Evolutionary conservation across 139 green algal genomes (phyloP), one percentile per base, ranked within the genome.

Genomic region (Nannochloris sp.): DNA sequence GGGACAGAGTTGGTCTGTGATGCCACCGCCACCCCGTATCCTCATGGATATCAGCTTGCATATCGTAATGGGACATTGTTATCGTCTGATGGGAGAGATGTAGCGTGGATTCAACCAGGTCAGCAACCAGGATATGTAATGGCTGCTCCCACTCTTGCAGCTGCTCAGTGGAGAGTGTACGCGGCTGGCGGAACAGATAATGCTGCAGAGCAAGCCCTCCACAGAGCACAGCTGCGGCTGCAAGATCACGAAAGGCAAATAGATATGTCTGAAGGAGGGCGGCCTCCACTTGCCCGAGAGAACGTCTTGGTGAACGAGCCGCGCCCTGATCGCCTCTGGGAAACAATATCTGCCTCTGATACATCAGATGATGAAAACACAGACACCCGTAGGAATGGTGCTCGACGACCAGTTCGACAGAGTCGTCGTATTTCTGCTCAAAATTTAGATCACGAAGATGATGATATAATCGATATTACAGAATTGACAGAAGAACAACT

Each of bases 1-100:
- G 62, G 51, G 3, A n/a, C 56, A 18, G 78, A 87, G 27, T 36
- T 54, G 21, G 54, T 88, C 60, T 79, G 72, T n/a, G 81, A 88
- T 57, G 68, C 65, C 18, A 55, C 75, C 51, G 69, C 54, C n/a
- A 64, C 68, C 11, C 64, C 78, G 0, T 88, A 88, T 55, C 64
- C 69, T 0, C 59, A 72, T 8, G 37, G 40, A 10, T 76, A 82
- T 25, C 81, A 88, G 48, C 37, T 43, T 3, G 75, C 75, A 2
- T 83, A 61, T 48, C 56, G 59, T 2, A 24, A 23, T 18, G 18
- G 61, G 16, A 65, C 46, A 3, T 21, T 85, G 24, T 36, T 76
- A 29, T 18, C 34, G 1, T 40, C 43, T 10, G 2, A 57, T 2
- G 12, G 11, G 21, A 62, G 44, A 60, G 55, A 68, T 27, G 63